A percentile compares a stretch with the other conserved stretches of the same genome.
phyloP scores from a whole-genome alignment of 257 asterid genomes.

The Ligustrum vulgare region DNA sequence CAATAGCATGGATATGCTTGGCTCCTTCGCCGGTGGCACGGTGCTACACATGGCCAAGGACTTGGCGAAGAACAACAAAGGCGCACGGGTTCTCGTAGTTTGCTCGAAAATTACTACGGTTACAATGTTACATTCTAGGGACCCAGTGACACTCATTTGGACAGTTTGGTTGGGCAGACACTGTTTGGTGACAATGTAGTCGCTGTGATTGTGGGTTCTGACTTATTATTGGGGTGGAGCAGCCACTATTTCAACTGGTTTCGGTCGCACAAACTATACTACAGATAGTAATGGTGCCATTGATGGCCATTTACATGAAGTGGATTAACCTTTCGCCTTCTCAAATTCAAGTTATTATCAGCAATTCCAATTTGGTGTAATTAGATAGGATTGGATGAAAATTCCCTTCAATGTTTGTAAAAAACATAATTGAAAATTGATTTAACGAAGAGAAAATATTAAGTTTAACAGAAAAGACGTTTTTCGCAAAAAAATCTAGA shows the following conservation, averaged over 20 bases:
- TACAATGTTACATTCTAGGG: conserved; percentile 9
- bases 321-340: conserved; percentile 8
- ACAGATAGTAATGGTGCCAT: conserved; percentile 6
- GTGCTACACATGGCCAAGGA: conserved; percentile 25
- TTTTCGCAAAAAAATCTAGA: no score
- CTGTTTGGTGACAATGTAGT: conserved; percentile 20
- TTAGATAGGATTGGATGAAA: no score
- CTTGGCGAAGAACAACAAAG: conserved; percentile 24
- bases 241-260: conserved; percentile 18
- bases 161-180: conserved; percentile 22
- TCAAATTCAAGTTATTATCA: no score
- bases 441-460: no score
- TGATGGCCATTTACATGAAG: neutral
- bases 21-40: conserved; percentile 35
- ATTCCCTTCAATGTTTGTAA: no score
- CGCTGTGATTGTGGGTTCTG: conserved; percentile 20
- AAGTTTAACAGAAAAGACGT: no score
- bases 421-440: no score
- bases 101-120: conserved; percentile 17
- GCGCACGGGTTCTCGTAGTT: conserved; percentile 21
- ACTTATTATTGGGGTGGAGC: neutral
- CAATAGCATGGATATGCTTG: conserved; percentile 89
- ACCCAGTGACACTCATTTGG: conserved; percentile 12
- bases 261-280: conserved; percentile 16
- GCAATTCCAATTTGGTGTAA: no score